These are phyloP conservation scores for Ustilago crameri DNA, from an alignment of 1,284 basidiomycete genomes.

Conservation along the genomic window DNA sequence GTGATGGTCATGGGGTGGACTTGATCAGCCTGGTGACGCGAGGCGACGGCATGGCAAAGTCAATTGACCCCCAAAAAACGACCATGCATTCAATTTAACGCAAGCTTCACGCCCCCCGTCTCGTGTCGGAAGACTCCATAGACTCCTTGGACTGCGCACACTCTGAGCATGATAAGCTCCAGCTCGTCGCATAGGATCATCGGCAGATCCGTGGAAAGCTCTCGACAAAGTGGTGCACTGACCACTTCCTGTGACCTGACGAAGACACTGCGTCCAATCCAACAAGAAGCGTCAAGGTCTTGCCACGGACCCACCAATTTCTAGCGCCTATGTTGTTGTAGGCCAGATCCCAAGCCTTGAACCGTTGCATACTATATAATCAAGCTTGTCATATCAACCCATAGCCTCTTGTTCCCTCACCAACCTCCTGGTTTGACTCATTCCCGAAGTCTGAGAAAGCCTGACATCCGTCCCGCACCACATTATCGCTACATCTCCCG, in stretches of 20 bases:
- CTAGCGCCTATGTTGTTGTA: no score
- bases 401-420: no score
- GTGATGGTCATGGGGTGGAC: neutral
- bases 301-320: no score
- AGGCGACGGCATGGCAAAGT: slow-evolving; percentile 5
- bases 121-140: slow-evolving; percentile 6
- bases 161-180: neutral
- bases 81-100: neutral
- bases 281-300: no score
- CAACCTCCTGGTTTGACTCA: no score
- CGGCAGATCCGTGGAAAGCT: neutral
- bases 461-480: neutral
- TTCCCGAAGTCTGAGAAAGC: no score
- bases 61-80: neutral
- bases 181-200: neutral
- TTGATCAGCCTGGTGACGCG: slow-evolving; percentile 10
- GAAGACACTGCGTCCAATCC: neutral
- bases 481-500: neutral
- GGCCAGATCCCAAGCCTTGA: no score
- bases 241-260: neutral
- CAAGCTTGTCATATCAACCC: no score
- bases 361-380: no score
- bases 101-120: slow-evolving; percentile 11
- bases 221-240: neutral
- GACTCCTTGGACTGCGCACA: neutral